phyloP scores from a whole-genome alignment of 352 stramenopile species.

The Phytopythium kandeliae region DNA sequence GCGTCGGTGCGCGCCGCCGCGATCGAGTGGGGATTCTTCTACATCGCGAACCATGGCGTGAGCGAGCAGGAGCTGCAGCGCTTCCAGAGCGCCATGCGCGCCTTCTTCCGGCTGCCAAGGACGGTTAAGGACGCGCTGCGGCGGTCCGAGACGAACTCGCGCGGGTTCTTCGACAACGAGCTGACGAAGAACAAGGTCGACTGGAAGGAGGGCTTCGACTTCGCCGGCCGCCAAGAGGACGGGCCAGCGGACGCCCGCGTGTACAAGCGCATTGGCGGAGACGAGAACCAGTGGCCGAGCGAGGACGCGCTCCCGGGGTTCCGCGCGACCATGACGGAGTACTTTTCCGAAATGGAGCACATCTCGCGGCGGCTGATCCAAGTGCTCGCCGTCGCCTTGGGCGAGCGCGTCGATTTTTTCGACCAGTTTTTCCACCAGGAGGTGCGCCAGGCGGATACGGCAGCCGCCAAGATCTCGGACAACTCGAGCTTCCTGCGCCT shows the following conservation, averaged over 20 bases:
- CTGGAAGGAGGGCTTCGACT: conserved; percentile 90
- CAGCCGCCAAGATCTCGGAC: conserved; percentile 6
- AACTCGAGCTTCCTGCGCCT: conserved; percentile 90
- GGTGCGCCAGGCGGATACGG: not conserved
- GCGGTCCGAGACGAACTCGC: conserved; percentile 77
- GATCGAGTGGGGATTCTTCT: conserved; percentile 90
- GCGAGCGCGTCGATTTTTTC: conserved; percentile 44
- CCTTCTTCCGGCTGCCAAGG: conserved; percentile 82
- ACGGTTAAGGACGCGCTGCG: conserved; percentile 47
- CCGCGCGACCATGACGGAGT: conserved; percentile 29
- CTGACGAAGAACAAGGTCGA: conserved; percentile 92
- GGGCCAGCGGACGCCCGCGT: conserved; percentile 25
- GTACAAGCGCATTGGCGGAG: conserved; percentile 66
- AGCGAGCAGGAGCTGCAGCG: conserved; percentile 41
- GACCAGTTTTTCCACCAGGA: conserved; percentile 50
- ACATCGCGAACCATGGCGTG: conserved; percentile 84
- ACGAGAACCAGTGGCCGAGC: conserved; percentile 81
- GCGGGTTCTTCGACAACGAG: conserved; percentile 93
- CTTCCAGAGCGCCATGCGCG: conserved; percentile 60
- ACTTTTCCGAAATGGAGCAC: conserved; percentile 48
- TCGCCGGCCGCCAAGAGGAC: conserved; percentile 35
- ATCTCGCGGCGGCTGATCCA: conserved; percentile 48
- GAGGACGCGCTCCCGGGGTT: conserved; percentile 50
- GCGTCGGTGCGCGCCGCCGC: conserved; percentile 43
- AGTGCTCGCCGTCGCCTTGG: conserved; percentile 53